These are phyloP conservation scores for Ichthyophthirius multifiliis DNA, from an alignment of 169 alveolate genomes.

Conservation along the genomic window DNA sequence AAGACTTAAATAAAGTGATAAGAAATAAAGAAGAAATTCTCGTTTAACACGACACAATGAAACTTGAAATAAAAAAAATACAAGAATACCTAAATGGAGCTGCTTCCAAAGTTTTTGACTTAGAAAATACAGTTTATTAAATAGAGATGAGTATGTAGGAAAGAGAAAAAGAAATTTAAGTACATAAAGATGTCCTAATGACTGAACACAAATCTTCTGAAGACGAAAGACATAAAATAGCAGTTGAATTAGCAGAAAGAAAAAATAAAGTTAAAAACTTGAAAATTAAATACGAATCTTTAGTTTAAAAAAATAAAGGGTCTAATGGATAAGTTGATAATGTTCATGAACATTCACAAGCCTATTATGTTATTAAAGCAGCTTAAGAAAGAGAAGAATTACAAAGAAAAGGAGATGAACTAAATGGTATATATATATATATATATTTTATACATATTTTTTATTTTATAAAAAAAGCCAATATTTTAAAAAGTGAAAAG, in stretches of 20 bases:
- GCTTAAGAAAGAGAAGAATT: constrained; percentile 89
- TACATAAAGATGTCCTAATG: constrained; percentile 84
- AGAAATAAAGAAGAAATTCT: constrained; percentile 88
- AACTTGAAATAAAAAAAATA: constrained; percentile 89
- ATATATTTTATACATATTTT: background rate
- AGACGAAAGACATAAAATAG: constrained; percentile 89
- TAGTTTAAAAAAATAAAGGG: constrained; percentile 70
- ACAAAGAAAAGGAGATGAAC: constrained; percentile 88
- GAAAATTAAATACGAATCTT: constrained; percentile 83
- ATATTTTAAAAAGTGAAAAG: constrained; percentile 77
- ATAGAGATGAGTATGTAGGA: constrained; percentile 86
- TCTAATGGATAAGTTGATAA: constrained; percentile 82
- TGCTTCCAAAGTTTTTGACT: constrained; percentile 83
- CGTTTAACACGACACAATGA: constrained; percentile 90
- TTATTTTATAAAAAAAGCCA: too few relatives aligned
- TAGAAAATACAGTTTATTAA: constrained; percentile 87
- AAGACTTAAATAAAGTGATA: constrained; percentile 73
- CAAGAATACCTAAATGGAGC: constrained; percentile 80
- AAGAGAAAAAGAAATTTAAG: constrained; percentile 87
- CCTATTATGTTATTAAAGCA: constrained; percentile 88
- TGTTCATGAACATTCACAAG: constrained; percentile 82
- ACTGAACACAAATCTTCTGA: constrained; percentile 90
- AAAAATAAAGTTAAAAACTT: constrained; percentile 82
- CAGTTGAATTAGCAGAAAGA: constrained; percentile 87
- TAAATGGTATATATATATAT: constrained; percentile 55